Evolutionary conservation across 1,139 yeast species (phyloP), one percentile per base, ranked within the genome.

Genomic region (Candida labiduridarum): DNA sequence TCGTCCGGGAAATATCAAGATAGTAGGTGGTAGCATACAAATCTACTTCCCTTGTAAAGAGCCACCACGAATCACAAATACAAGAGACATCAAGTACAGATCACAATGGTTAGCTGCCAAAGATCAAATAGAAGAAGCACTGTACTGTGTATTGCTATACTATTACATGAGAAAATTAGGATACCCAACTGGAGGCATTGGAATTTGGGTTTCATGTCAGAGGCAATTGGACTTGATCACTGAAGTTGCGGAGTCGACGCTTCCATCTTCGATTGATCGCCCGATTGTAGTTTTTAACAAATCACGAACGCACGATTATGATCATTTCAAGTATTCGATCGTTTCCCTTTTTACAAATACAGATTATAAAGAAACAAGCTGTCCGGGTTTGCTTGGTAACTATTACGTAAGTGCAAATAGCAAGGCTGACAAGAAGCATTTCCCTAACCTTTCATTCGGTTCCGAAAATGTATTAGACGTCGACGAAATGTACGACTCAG

Each of bases 131-230:
- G 78, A 71, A 10, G 88, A 84, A 56, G 88, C 87, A 0, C 84
- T 81, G 55, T 79, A 68, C 54, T 69, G 78, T 12, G 80, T 80
- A 9, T 65, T 68, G 0, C 56, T 83, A 9, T 82, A 69, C 58
- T 74, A 72, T 61, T 82, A 79, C 56, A 66, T 84, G 78, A 59
- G 78, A 22, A 57, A 71, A 3, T 53, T 75, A 16, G 83, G 82
- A 0, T 80, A 81, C 56, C 74, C 83, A 0, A 48, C 58, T 0
- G 56, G 60, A 0, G 58, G 59, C 15, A 73, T 84, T 18, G 67
- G 72, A 10, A 72, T 85, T 11, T 58, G 78, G 45, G 71, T 79
- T 1, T 65, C 72, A 10, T 74, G 72, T 30, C 63, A 64, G 16
- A 71, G 74, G 7, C 89, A 74, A 56, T 54, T 52, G 46, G 50